Evolutionary conservation across 2,329 filamentous ascomycete genomes (phyloP), one percentile per base, ranked within the genome.

Genomic region (Pyricularia pennisetigena): DNA sequence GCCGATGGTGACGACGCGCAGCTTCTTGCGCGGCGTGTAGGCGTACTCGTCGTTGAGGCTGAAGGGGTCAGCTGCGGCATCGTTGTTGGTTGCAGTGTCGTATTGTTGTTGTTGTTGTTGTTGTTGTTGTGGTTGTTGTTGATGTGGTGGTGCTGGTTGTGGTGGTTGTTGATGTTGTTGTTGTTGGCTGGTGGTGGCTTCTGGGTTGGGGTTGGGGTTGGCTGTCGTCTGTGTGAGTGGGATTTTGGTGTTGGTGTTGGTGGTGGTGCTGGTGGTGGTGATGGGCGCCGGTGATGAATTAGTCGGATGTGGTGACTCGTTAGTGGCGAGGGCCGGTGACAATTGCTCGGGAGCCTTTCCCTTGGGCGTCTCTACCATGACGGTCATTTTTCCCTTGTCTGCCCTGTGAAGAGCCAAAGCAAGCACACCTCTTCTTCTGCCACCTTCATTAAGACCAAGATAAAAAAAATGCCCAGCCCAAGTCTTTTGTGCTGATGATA

Each of bases 1-100:
- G 0, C 81, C 81, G 71, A 82, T 80, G 59, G 77, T 78, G 69
- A 82, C 76, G 71, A 82, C 78, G 57, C 79, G 80, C 69, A 82
- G 73, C 71, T 77, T 78, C 68, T 77, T 79, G 30, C 41, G 76
- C 41, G 41, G 16, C 41, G 41, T 54, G 20, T 54, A 54, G 41
- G 41, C 16, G 7, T 54, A n/a, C 1, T 54, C 41, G 8, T 20
- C 3, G 41, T 54, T 54, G 16, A 54, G 41, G 41, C 1, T n/a
- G 41, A 54, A 54, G 5, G 41, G 41, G 20, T 54, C 41, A 7
- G 14, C 41, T 54, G 41, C 20, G 7, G 41, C 20, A 54, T n/a
- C 41, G 41, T n/a, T 49, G 20, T 6, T 49, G 41, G 35, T 49
- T 49, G 35, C 5, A 20, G 35, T 6, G 35, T 49, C 35, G 20